Base-by-base conservation (phyloP, 2,329 filamentous ascomycete genomes). In the Colletotrichum ledebouriae region DNA sequence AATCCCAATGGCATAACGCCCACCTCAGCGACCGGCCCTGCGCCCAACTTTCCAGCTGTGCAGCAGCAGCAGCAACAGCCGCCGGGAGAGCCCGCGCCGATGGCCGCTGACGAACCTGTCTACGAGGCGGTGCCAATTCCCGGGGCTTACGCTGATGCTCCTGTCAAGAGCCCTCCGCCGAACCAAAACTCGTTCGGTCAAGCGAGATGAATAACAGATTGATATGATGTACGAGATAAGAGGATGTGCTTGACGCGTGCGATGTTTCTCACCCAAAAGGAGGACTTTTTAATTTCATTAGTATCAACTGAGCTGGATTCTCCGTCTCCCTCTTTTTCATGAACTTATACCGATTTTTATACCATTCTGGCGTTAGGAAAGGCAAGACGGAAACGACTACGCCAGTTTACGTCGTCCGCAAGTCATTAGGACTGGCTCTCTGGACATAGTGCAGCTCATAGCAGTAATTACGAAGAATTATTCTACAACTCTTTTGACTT, bases 101-200 rank as follows among this genome's bases (percentile, higher is more conserved):
- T 89, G 29, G 92, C 92, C 10, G 90, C 92, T 0, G 92, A 94
- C 55, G 95, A 98, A 85, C 89, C 92, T 73, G 89, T 90, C 56
- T 98, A 97, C 78, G 94, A 90, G 12, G 83, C 91, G 22, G 95
- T 98, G 37, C 93, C 94, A 0, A 97, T 98, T 68, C 95, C 95
- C 0, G 92, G 92, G 6, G 92, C 94, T 0, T 98, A 98, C 76
- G 83, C 86, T 6, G 86, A 85, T 55, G 83, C 83, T 66, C 83
- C 83, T 6, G 73, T 88, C 63, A 85, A 83, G 78, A 86, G 82
- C 74, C 85, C 86, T 39, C 82, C 81, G 37, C 80, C 82, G 9
- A 77, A 73, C 47, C 83, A 84, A 75, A 80, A 79, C 12, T 77
- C 73, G 25, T 87, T 86, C 71, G 79, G 82, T 13, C 59, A 75